Percentiles rank a stretch among this genome's conserved stretches.
These are phyloP conservation scores for Ganoderma lucidum DNA, from an alignment of 1,284 basidiomycete genomes.

Conservation along the genomic window DNA sequence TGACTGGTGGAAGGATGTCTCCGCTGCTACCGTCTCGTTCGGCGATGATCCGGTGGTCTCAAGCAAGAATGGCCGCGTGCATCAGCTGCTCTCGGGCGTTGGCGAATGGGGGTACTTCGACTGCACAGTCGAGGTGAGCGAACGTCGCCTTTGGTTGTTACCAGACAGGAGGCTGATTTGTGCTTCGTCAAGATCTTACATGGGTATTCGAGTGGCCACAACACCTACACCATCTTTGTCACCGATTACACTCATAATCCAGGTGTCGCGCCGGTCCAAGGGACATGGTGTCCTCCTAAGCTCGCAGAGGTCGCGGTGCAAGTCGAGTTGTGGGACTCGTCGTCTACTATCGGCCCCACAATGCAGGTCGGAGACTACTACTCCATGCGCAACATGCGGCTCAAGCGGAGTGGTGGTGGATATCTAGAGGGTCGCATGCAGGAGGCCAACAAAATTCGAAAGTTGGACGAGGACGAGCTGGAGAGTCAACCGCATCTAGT, in stretches of 20 bases:
- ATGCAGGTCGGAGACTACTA: conserved; percentile 64
- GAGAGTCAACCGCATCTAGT: conserved; percentile 49
- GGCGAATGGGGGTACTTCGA: conserved; percentile 62
- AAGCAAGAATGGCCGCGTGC: conserved; percentile 34
- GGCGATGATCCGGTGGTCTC: neutral
- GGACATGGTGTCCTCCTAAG: conserved; percentile 56
- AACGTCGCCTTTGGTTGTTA: neutral
- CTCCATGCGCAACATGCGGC: conserved; percentile 61
- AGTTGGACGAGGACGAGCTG: conserved; percentile 51
- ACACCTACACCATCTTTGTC: conserved; percentile 61
- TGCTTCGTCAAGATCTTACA: conserved; percentile 53
- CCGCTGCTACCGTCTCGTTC: conserved; percentile 16
- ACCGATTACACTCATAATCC: conserved; percentile 70
- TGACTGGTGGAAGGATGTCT: conserved; percentile 54
- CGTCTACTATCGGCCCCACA: conserved; percentile 46
- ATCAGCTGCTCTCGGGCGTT: conserved; percentile 57
- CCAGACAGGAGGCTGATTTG: neutral
- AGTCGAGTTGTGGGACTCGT: conserved; percentile 65
- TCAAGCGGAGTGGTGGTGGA: conserved; percentile 49
- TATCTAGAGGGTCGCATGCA: conserved; percentile 61
- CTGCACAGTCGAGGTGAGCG: conserved; percentile 69
- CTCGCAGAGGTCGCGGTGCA: conserved; percentile 55
- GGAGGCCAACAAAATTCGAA: conserved; percentile 52
- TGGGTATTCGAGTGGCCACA: conserved; percentile 46
- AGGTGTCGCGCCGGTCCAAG: conserved; percentile 41